Percentiles rank a stretch among this genome's conserved stretches.
Conservation (phyloP, 2,329 filamentous ascomycete species). For the Exophiala xenobiotica region DNA sequence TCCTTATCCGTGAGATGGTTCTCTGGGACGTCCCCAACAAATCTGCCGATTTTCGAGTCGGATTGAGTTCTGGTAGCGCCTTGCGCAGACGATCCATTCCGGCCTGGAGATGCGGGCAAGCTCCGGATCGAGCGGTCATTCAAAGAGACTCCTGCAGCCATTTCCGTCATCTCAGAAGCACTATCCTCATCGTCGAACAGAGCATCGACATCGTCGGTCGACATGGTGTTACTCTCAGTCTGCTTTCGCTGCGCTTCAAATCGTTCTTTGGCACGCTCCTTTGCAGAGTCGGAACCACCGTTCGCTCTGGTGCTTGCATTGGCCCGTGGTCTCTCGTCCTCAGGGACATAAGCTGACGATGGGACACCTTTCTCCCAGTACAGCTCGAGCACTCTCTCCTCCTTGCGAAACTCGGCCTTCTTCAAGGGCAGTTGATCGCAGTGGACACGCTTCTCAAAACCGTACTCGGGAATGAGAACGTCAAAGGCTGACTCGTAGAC, state of each 20-base stretch:
- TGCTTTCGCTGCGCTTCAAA: slow-evolving; percentile 91
- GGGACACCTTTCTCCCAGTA: slow-evolving; percentile 99
- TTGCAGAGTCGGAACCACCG: slow-evolving; percentile 76
- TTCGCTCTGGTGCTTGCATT: slow-evolving; percentile 71
- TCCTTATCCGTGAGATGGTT: slow-evolving; percentile 86
- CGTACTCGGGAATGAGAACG: slow-evolving; percentile 95
- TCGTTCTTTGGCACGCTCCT: slow-evolving; percentile 76
- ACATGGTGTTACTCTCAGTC: slow-evolving; percentile 91
- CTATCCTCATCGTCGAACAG: slow-evolving; percentile 93
- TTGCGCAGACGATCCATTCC: slow-evolving; percentile 66
- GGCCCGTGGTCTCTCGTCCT: slow-evolving; percentile 91
- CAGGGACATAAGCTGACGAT: slow-evolving; percentile 91
- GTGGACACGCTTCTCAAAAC: slow-evolving; percentile 98
- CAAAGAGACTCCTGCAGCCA: slow-evolving; percentile 86
- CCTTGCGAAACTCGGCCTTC: slow-evolving; percentile 99
- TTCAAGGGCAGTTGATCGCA: slow-evolving; percentile 95
- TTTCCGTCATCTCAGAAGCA: slow-evolving; percentile 82
- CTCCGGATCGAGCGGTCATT: slow-evolving; percentile 90
- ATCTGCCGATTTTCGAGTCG: slow-evolving; percentile 82
- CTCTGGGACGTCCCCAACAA: slow-evolving; percentile 67
- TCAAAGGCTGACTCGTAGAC: slow-evolving; percentile 99
- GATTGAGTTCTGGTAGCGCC: slow-evolving; percentile 84
- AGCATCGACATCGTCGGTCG: slow-evolving; percentile 89
- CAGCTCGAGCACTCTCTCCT: slow-evolving; percentile 87
- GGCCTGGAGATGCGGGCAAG: slow-evolving; percentile 85